Evolutionary conservation across 371 early-diverging fungal species (phyloP).

Genomic region (Agmasoma carcini): DNA sequence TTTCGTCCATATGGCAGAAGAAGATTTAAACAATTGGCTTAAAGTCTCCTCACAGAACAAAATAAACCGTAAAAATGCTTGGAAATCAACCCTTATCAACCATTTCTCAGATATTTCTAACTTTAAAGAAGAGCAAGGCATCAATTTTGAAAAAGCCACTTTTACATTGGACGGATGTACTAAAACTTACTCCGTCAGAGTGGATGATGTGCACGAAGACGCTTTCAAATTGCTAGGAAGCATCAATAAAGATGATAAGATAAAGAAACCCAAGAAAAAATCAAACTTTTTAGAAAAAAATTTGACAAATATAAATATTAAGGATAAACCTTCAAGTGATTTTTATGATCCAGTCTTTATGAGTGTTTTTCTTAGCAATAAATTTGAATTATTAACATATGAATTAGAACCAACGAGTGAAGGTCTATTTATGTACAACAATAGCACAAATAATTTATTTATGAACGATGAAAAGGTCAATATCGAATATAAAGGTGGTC

Average conservation of each 20-base stretch:
- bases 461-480: constrained; percentile 2
- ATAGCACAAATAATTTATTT: neutral
- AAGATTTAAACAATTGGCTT: constrained; percentile 38
- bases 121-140: constrained; percentile 60
- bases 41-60: constrained; percentile 56
- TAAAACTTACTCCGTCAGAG: constrained; percentile 88
- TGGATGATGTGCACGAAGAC: constrained; percentile 86
- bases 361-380: constrained; percentile 1
- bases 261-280: constrained; percentile 1
- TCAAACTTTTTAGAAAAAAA: constrained; percentile 26
- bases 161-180: constrained; percentile 92
- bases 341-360: constrained; percentile 26
- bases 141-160: constrained; percentile 97
- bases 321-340: neutral
- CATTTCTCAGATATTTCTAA: constrained; percentile 85
- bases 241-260: constrained; percentile 33
- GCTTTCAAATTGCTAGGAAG: constrained; percentile 63
- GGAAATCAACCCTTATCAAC: constrained; percentile 90
- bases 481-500: neutral
- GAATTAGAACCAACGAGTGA: neutral
- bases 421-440: constrained; percentile 16
- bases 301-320: constrained; percentile 24
- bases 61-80: constrained; percentile 84
- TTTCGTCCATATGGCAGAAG: constrained; percentile 23
- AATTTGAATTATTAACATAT: constrained; percentile 8